These are phyloP conservation scores for Tritrichomonas foetus DNA, from an alignment of 208 protist genomes.

Conservation along the genomic window DNA sequence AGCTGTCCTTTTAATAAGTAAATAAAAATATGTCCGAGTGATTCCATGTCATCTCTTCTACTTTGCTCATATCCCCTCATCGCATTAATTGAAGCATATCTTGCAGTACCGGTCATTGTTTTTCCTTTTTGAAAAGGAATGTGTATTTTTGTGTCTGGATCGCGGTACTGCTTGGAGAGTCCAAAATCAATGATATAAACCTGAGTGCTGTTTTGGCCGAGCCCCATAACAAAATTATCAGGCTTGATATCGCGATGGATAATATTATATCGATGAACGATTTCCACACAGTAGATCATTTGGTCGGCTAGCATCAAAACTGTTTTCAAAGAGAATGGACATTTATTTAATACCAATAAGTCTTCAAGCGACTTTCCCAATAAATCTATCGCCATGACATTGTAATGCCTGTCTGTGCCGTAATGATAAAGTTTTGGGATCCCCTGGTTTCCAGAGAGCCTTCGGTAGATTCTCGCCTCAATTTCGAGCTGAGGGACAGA, in stretches of 20 bases:
- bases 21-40: conserved; percentile 45
- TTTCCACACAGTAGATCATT: conserved; percentile 81
- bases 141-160: background rate
- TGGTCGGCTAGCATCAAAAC: conserved; percentile 92
- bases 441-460: conserved; percentile 72
- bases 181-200: conserved; percentile 39
- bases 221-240: conserved; percentile 95
- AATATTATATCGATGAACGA: conserved; percentile 86
- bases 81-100: conserved; percentile 49
- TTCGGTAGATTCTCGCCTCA: conserved; percentile 82
- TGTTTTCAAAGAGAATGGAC: conserved; percentile 93
- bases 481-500: conserved; percentile 87
- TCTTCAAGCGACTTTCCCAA: conserved; percentile 92
- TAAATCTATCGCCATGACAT: conserved; percentile 96
- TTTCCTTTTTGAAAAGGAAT: background rate
- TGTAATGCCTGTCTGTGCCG: conserved; percentile 80
- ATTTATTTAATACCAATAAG: conserved; percentile 77
- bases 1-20: conserved; percentile 44
- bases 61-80: conserved; percentile 39
- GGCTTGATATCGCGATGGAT: conserved; percentile 88
- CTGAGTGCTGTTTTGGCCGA: conserved; percentile 64
- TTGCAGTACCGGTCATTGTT: conserved; percentile 40
- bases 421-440: conserved; percentile 85
- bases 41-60: conserved; percentile 50
- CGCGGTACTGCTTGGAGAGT: background rate